phyloP scores from a whole-genome alignment of 768 basidiomycete species.

The Tylopilus cervinicoccineus region DNA sequence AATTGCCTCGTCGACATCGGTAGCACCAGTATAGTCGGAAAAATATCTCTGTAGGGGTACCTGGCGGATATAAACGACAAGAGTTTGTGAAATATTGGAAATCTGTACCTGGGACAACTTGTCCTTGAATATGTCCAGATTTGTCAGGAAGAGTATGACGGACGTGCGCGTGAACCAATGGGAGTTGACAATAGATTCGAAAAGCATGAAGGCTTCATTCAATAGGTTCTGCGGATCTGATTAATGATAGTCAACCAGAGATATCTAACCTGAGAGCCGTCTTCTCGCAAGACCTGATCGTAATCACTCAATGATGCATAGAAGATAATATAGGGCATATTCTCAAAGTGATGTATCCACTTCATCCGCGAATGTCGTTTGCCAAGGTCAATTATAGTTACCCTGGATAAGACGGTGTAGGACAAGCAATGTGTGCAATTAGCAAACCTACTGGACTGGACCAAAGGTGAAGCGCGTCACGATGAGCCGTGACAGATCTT shows the following conservation, averaged over 20 bases:
- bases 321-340: background rate
- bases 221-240: background rate
- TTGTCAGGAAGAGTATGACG: background rate
- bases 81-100: background rate
- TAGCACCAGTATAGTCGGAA: background rate
- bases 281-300: background rate
- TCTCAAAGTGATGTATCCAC: background rate
- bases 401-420: background rate
- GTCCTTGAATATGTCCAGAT: background rate
- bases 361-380: background rate
- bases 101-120: conserved; percentile 2
- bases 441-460: background rate
- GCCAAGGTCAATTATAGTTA: background rate
- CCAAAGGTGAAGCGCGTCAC: background rate
- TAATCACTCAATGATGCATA: conserved; percentile 1
- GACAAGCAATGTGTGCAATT: too few relatives aligned
- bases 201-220: background rate
- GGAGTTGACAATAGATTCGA: background rate
- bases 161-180: background rate
- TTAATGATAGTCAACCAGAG: background rate
- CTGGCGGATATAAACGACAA: background rate
- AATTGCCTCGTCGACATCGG: background rate
- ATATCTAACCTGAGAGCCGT: background rate
- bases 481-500: background rate
- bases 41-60: conserved; percentile 1